Percentiles rank a stretch among this genome's conserved stretches.
Evolutionary conservation across 202 grass and related monocot genomes (phyloP).

Genomic region (Carex arenaria): DNA sequence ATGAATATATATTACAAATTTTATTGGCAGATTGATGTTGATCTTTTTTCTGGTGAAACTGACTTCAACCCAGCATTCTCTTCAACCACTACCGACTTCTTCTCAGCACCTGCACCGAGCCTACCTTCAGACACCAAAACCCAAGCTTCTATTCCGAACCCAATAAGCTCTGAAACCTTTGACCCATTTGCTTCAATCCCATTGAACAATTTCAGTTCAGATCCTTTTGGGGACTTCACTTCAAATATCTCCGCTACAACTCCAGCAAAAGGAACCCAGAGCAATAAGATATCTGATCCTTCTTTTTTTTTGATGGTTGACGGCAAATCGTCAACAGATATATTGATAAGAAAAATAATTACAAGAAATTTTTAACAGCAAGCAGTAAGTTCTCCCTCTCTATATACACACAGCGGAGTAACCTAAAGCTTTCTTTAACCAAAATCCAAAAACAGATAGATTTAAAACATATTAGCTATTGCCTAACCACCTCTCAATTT

Average conservation of each 20-base stretch:
- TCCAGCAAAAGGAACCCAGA: slow-evolving; percentile 25
- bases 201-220: slow-evolving; percentile 64
- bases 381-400: too few relatives aligned
- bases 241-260: slow-evolving; percentile 38
- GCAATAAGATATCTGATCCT: slow-evolving; percentile 32
- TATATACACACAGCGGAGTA: too few relatives aligned
- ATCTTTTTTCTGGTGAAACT: slow-evolving; percentile 41
- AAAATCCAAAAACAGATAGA: too few relatives aligned
- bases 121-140: slow-evolving; percentile 29
- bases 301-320: too few relatives aligned
- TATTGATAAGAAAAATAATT: too few relatives aligned
- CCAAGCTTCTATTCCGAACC: slow-evolving; percentile 36
- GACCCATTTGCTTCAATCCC: slow-evolving; percentile 85
- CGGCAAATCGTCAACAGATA: too few relatives aligned
- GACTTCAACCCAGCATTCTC: slow-evolving; percentile 47
- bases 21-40: slow-evolving; percentile 33
- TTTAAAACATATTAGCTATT: too few relatives aligned
- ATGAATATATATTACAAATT: not conserved
- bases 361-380: too few relatives aligned
- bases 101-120: slow-evolving; percentile 43
- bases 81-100: slow-evolving; percentile 35
- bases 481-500: too few relatives aligned
- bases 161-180: slow-evolving; percentile 41
- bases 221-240: slow-evolving; percentile 71
- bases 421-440: too few relatives aligned